A percentile compares a stretch with the other conserved stretches of the same genome.
Conservation (phyloP, 495 filamentous ascomycete species). For the Penicillium diatomitis region DNA sequence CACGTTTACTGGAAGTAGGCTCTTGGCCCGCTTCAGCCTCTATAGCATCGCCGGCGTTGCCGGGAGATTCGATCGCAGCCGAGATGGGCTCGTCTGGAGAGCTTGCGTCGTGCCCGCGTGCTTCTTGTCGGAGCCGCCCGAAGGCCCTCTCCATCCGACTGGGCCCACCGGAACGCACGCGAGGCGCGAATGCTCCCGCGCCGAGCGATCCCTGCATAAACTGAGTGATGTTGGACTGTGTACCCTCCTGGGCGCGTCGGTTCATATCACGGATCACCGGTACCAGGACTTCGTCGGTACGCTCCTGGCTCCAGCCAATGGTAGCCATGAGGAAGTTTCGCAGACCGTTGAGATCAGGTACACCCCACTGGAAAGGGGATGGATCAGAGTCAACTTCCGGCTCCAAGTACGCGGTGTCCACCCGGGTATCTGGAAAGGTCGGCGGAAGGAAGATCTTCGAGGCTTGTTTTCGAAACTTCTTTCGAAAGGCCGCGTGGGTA, state of each 20-base stretch:
- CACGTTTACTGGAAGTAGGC: constrained; percentile 4
- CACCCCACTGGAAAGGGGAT: constrained; percentile 84
- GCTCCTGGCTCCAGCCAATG: constrained; percentile 82
- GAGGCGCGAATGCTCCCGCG: constrained; percentile 68
- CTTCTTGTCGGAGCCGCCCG: constrained; percentile 51
- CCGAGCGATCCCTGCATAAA: constrained; percentile 64
- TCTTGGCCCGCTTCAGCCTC: constrained; percentile 1
- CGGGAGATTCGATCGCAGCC: background rate
- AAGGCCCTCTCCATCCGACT: constrained; percentile 80
- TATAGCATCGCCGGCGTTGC: background rate
- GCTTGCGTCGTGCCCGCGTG: constrained; percentile 18
- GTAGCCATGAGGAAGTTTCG: constrained; percentile 85
- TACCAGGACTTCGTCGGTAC: constrained; percentile 89
- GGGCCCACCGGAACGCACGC: constrained; percentile 48
- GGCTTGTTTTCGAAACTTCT: constrained; percentile 73
- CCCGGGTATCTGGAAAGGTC: constrained; percentile 64
- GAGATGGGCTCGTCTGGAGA: background rate
- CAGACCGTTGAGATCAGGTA: constrained; percentile 81
- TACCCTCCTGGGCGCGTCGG: constrained; percentile 71
- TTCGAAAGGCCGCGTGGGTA: constrained; percentile 53
- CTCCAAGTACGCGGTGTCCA: constrained; percentile 71
- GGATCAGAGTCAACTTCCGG: constrained; percentile 76
- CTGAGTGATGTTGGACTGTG: constrained; percentile 90
- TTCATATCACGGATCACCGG: constrained; percentile 96
- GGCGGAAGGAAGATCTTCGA: constrained; percentile 78